A percentile compares a stretch with the other conserved stretches of the same genome.
phyloP scores from a whole-genome alignment of 2,329 filamentous ascomycete genomes.

The Blumeriella jaapii region DNA sequence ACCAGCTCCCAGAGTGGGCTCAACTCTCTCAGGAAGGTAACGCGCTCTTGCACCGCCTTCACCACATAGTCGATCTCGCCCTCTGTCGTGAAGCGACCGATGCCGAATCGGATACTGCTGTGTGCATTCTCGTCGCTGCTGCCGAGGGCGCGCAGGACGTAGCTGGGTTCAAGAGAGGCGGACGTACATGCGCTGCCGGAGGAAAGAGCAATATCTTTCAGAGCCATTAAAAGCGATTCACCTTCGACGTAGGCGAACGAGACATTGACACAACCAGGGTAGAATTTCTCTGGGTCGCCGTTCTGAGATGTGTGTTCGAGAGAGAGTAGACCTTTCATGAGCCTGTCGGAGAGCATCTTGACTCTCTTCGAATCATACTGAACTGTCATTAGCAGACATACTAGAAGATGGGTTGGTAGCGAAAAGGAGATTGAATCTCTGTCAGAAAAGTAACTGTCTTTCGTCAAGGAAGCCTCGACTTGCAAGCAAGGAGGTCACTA shows the following conservation, averaged over 20 bases:
- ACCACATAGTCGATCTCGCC: conserved; percentile 94
- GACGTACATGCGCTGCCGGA: conserved; percentile 97
- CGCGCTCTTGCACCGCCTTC: conserved; percentile 82
- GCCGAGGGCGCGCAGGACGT: conserved; percentile 85
- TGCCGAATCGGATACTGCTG: conserved; percentile 95
- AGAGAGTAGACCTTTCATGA: conserved; percentile 69
- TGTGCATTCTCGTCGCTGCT: conserved; percentile 97
- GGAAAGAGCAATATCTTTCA: conserved; percentile 95
- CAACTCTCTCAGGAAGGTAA: conserved; percentile 85
- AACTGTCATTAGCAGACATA: conserved; percentile 17
- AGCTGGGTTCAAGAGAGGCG: conserved; percentile 90
- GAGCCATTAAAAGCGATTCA: conserved; percentile 92
- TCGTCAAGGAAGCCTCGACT: conserved; percentile 29
- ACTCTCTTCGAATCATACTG: conserved; percentile 91
- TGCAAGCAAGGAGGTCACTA: conserved; percentile 43
- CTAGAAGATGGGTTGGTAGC: conserved; percentile 1
- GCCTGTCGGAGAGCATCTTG: conserved; percentile 67
- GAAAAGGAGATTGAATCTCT: not conserved
- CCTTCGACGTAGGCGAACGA: conserved; percentile 98
- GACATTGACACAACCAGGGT: conserved; percentile 94
- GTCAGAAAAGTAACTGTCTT: conserved; percentile 26
- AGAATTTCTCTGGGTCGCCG: conserved; percentile 71
- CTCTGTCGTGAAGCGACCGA: conserved; percentile 93
- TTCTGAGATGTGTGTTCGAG: conserved; percentile 92
- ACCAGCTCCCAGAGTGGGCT: conserved; percentile 97